Evolutionary conservation across 1,284 basidiomycete genomes (phyloP).

Genomic region (Rhodofomes roseus): DNA sequence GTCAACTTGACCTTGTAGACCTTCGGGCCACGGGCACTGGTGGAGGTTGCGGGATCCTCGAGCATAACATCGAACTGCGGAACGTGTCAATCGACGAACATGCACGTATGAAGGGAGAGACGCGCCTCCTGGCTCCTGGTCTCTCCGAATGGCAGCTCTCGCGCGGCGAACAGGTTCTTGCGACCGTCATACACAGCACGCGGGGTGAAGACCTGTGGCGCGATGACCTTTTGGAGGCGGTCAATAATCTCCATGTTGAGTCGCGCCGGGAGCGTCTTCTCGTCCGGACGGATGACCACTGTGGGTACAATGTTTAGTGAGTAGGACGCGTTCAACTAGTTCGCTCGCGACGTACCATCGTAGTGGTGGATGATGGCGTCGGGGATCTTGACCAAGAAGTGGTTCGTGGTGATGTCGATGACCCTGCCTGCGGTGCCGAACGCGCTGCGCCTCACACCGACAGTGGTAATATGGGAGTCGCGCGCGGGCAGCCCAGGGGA

Average conservation of each 20-base stretch:
- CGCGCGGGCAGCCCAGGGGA: constrained; percentile 26
- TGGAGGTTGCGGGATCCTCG: constrained; percentile 26
- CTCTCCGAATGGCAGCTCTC: constrained; percentile 52
- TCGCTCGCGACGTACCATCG: constrained; percentile 48
- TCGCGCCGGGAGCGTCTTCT: constrained; percentile 60
- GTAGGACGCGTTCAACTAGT: background rate
- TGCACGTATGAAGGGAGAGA: background rate
- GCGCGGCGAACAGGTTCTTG: constrained; percentile 68
- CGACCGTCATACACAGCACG: constrained; percentile 71
- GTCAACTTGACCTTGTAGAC: constrained; percentile 60
- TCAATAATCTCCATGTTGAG: constrained; percentile 67
- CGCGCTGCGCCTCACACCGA: constrained; percentile 63
- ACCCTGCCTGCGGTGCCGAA: constrained; percentile 54
- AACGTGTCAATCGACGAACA: background rate
- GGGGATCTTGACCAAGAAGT: constrained; percentile 57
- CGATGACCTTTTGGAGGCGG: constrained; percentile 50
- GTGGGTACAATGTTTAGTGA: background rate
- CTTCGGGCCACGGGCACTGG: constrained; percentile 37
- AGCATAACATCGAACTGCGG: constrained; percentile 60
- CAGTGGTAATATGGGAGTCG: constrained; percentile 41
- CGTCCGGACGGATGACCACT: constrained; percentile 54
- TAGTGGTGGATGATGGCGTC: constrained; percentile 67
- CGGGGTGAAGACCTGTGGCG: constrained; percentile 60
- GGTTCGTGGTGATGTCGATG: constrained; percentile 59
- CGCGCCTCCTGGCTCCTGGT: constrained; percentile 43